phyloP scores from a whole-genome alignment of 768 basidiomycete species.

The Steccherinum ochraceum region DNA sequence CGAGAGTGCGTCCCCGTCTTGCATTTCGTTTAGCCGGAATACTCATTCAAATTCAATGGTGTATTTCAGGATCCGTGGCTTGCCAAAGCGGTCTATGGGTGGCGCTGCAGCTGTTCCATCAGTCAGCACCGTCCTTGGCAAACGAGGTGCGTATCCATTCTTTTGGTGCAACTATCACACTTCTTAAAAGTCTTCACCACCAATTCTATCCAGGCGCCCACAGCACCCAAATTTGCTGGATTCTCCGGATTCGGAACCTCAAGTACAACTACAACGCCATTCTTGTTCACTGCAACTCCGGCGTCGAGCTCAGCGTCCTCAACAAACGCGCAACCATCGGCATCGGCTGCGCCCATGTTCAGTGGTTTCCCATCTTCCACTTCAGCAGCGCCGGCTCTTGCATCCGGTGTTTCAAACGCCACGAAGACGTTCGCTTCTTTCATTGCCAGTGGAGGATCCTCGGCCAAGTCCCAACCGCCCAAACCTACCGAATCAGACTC shows the following conservation, averaged over 20 bases:
- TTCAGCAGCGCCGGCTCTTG: conserved; percentile 18
- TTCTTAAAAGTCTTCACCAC: neutral
- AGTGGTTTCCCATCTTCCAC: neutral
- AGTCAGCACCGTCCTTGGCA: neutral
- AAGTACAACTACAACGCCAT: conserved; percentile 26
- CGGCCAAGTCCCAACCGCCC: neutral
- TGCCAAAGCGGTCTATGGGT: conserved; percentile 46
- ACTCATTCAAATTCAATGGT: neutral
- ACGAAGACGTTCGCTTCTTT: conserved; percentile 50
- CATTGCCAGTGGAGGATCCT: conserved; percentile 17
- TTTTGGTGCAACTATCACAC: no score
- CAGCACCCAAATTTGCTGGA: conserved; percentile 40
- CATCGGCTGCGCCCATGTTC: conserved; percentile 13
- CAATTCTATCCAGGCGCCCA: conserved; percentile 8
- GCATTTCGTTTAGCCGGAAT: neutral
- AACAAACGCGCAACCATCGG: conserved; percentile 18
- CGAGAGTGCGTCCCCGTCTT: conserved; percentile 43
- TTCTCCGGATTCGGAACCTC: conserved; percentile 48
- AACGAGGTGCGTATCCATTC: neutral
- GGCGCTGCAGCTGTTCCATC: conserved; percentile 12
- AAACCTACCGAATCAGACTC: conserved; percentile 9
- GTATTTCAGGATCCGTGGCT: conserved; percentile 48
- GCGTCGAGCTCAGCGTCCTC: no score
- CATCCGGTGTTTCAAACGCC: conserved; percentile 36
- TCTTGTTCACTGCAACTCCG: conserved; percentile 30